Evolutionary conservation across 352 stramenopile genomes (phyloP).

Genomic region (Peronospora farinosa): DNA sequence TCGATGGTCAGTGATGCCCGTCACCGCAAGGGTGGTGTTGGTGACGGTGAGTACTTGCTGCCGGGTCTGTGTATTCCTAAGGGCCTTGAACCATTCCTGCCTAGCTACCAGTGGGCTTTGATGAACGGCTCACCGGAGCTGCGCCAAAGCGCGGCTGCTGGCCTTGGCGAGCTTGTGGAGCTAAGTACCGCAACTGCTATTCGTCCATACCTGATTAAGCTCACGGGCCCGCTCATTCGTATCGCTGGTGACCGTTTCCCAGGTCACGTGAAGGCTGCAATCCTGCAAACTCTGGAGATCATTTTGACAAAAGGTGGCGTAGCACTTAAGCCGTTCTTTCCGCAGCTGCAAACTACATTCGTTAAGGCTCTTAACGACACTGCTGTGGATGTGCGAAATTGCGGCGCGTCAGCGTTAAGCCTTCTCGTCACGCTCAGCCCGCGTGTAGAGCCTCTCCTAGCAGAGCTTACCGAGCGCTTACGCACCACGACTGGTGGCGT

Average conservation of each 20-base stretch:
- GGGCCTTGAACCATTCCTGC: conserved; percentile 93
- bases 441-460: conserved; percentile 93
- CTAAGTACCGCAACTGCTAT: conserved; percentile 84
- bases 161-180: conserved; percentile 95
- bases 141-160: conserved; percentile 88
- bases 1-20: conserved; percentile 94
- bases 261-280: conserved; percentile 95
- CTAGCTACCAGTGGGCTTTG: conserved; percentile 96
- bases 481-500: conserved; percentile 56
- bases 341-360: conserved; percentile 99
- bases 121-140: conserved; percentile 91
- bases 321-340: conserved; percentile 97
- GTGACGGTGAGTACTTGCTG: conserved; percentile 70
- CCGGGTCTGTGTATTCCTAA: conserved; percentile 78
- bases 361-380: conserved; percentile 98
- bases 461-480: conserved; percentile 89
- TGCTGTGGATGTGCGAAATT: conserved; percentile 87
- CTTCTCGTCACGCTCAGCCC: conserved; percentile 92
- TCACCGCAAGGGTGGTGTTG: conserved; percentile 89
- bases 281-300: conserved; percentile 95
- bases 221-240: conserved; percentile 95
- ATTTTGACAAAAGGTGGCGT: conserved; percentile 95
- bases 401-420: conserved; percentile 88
- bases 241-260: conserved; percentile 99
- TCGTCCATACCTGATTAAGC: conserved; percentile 97